Base-by-base conservation (phyloP, 2,329 filamentous ascomycete genomes). In the Fusarium fujikuroi region DNA sequence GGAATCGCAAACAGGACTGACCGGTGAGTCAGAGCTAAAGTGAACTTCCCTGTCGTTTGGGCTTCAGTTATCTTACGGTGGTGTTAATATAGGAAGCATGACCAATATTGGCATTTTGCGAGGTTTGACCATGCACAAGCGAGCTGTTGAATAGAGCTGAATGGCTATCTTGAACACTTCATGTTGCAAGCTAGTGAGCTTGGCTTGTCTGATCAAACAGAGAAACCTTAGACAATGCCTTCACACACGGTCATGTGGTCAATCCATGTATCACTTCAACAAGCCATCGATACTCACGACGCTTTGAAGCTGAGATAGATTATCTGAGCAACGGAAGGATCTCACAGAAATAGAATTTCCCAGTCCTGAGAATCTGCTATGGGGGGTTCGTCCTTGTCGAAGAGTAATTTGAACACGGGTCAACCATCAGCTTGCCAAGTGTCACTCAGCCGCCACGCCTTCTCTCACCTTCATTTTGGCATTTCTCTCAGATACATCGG, bases 291-390 rank as follows among this genome's bases (percentile, higher is more conserved):
- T 18, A 3, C 28, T 23, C 47, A 50, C 15, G 28, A 32, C 5
- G 47, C 21, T 32, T 32, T 23, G 46, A 50, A n/a, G 28, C 28
- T 18, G 28, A 0, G 18, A 23, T 50, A 6, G 21, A 2, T 23
- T 2, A 6, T 50, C 28, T 19, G 21, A 2, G 8, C 21, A 18
- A 23, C 2, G 3, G 10, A 23, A 14, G 0, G 3, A 50, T 2
- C 47, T 50, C 21, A 32, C 7, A 18, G 23, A 3, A 18, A 32
- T 18, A 50, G 3, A 16, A 5, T 11, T 16, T 32, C 10, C 8
- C 21, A 6, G 6, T 12, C 46, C 4, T 32, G 15, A 32, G 15
- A 32, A 18, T 15, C 10, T 49, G 2, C 7, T 49, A 32, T 32
- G 18, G 21, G 46, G 18, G 46, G 8, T 32, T 6, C 15, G 10